Evolutionary conservation across 2,329 filamentous ascomycete species (phyloP), one percentile per base, ranked within the genome.

Genomic region (Plenodomus lindquistii): DNA sequence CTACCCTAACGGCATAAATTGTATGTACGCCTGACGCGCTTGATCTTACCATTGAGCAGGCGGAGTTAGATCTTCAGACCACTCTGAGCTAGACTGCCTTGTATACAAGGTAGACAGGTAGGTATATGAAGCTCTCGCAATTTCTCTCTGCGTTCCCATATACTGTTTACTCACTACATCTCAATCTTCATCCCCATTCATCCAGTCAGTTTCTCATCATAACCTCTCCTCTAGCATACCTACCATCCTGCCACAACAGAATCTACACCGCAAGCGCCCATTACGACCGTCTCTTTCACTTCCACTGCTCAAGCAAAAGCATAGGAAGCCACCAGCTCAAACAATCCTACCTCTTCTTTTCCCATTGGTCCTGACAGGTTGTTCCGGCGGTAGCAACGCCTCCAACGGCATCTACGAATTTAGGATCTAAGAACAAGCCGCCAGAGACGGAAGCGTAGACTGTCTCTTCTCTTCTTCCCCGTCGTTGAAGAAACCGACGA

Each of bases 401-500:
- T 83, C 83, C 58, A 78, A 82, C 44, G 84, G 83, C 2, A 76
- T 85, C 24, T 81, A 81, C 52, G 76, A 85, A 61, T 80, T 84
- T 59, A 77, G 75, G 8, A 75, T 81, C 46, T 70, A 76, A 10
- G 65, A 82, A 36, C 70, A 79, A 42, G 60, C 69, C 15, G 69
- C 75, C 15, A 43, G 61, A 16, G 55, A 71, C 0, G 75, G 77
- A 3, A 72, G 77, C 21, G 73, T 79, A 22, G 78, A 80, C 38
- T 78, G 80, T 66, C 83, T 82, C 52, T 66, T 85, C 8, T 60
- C 75, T 66, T 85, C 8, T 60, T 75, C 5, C 85, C 85, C 0
- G 75, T 85, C 3, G 80, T 87, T 0, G 80, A 75, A 0, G 84
- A 87, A 70, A 87, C 85, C 0, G 86, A 81, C 44, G 84, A 87